Conservation (phyloP, 768 basidiomycete species). For the Podaxis pistillaris region DNA sequence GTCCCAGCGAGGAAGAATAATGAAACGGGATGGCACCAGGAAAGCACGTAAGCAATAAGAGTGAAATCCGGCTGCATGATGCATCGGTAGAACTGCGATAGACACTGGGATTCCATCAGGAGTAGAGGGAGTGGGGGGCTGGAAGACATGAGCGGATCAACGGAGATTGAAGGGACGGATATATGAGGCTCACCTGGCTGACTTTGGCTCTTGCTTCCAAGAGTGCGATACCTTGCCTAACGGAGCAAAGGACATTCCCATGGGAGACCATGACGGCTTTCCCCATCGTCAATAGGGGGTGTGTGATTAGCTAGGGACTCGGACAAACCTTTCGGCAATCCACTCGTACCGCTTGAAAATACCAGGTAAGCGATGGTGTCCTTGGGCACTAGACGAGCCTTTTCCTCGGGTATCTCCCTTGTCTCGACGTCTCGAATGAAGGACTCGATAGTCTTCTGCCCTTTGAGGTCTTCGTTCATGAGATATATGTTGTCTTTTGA, state of each 20-base stretch:
- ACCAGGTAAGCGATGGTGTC: conserved; percentile 66
- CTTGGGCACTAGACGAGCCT: conserved; percentile 41
- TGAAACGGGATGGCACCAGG: conserved; percentile 40
- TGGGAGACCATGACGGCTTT: conserved; percentile 74
- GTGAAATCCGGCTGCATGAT: conserved; percentile 64
- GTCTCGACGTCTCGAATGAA: conserved; percentile 39
- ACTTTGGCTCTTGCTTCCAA: conserved; percentile 30
- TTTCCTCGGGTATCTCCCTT: conserved; percentile 36
- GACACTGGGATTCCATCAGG: conserved; percentile 44
- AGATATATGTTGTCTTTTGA: conserved; percentile 46
- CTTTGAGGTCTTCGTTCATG: conserved; percentile 34
- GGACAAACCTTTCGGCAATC: conserved; percentile 62
- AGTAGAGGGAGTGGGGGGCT: conserved; percentile 38
- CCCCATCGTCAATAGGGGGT: neutral
- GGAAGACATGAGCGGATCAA: neutral
- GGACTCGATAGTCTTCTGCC: conserved; percentile 35
- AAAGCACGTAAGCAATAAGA: conserved; percentile 46
- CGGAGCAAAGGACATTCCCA: conserved; percentile 50
- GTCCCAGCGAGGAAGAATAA: conserved; percentile 62
- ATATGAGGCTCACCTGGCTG: conserved; percentile 30
- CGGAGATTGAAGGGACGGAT: neutral
- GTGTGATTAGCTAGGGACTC: neutral
- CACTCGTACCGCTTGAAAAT: conserved; percentile 78
- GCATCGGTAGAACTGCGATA: conserved; percentile 62
- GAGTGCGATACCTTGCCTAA: conserved; percentile 35